These are phyloP conservation scores for Cryptosporidium parvum DNA, from an alignment of 169 alveolate genomes.

Conservation along the genomic window DNA sequence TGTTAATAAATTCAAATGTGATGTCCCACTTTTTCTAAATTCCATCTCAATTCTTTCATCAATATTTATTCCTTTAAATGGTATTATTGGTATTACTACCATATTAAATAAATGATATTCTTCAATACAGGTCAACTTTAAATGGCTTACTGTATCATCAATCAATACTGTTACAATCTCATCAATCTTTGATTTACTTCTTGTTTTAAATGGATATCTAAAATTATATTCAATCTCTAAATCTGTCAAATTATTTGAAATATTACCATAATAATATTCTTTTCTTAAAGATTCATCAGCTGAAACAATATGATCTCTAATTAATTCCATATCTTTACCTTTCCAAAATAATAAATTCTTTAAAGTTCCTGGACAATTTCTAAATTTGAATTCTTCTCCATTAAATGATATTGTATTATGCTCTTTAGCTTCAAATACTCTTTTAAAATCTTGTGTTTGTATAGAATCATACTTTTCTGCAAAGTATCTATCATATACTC, in stretches of 20 bases:
- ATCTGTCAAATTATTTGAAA: background rate
- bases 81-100: conserved; percentile 39
- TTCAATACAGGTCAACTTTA: conserved; percentile 45
- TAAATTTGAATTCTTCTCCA: conserved; percentile 37
- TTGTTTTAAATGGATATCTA: conserved; percentile 29
- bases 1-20: background rate
- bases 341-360: conserved; percentile 46
- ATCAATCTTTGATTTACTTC: conserved; percentile 29
- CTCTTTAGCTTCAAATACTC: conserved; percentile 64
- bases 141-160: conserved; percentile 37
- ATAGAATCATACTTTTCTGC: conserved; percentile 43
- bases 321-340: conserved; percentile 32
- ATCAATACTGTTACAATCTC: conserved; percentile 63
- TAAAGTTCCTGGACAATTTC: conserved; percentile 57
- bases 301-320: conserved; percentile 46
- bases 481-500: conserved; percentile 61
- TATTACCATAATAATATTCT: background rate
- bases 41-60: conserved; percentile 46
- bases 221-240: conserved; percentile 29
- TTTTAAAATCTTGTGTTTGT: conserved; percentile 21
- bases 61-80: conserved; percentile 36
- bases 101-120: conserved; percentile 38
- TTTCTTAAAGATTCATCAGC: background rate
- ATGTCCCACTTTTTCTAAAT: background rate
- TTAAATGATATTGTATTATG: conserved; percentile 25